Evolutionary conservation across 2,329 filamentous ascomycete genomes (phyloP).

Genomic region (Paecilomyces niveus): DNA sequence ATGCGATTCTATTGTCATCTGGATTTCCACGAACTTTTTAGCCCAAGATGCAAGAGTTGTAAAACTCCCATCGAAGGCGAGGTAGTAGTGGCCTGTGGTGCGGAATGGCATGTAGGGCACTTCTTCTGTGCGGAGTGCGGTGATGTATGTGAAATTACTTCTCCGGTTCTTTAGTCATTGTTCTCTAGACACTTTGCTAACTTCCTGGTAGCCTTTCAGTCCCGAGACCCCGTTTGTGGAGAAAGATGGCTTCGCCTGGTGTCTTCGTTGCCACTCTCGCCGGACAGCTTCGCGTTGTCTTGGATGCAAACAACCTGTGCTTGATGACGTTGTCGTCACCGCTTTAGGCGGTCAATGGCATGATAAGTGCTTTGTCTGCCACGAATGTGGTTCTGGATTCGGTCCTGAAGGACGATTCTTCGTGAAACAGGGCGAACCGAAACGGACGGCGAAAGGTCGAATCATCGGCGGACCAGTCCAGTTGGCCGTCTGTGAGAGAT

Average conservation of each 20-base stretch:
- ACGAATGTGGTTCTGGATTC: conserved; percentile 56
- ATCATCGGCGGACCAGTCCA: conserved; percentile 44
- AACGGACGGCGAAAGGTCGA: conserved; percentile 37
- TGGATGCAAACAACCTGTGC: conserved; percentile 75
- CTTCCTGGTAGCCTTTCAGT: conserved; percentile 46
- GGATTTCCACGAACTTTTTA: conserved; percentile 96
- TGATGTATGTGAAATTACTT: conserved; percentile 46
- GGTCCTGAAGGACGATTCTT: conserved; percentile 57
- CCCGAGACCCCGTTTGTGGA: conserved; percentile 76
- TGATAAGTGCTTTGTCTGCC: conserved; percentile 79
- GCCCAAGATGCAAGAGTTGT: conserved; percentile 90
- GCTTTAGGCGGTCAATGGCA: conserved; percentile 93
- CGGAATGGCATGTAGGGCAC: conserved; percentile 95
- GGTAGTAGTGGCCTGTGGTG: conserved; percentile 84
- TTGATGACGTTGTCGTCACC: conserved; percentile 82
- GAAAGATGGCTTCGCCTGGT: conserved; percentile 97
- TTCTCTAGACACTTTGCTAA: conserved; percentile 6
- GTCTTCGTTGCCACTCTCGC: conserved; percentile 84
- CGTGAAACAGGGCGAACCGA: conserved; percentile 47
- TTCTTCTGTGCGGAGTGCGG: conserved; percentile 99
- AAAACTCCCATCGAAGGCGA: conserved; percentile 94
- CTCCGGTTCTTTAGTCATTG: neutral
- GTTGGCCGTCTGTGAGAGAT: conserved; percentile 55
- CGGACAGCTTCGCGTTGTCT: conserved; percentile 84
- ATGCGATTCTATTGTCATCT: conserved; percentile 92